Evolutionary conservation across 2,329 filamentous ascomycete species (phyloP), one percentile per base, ranked within the genome.

Genomic region (Botryosphaeria dothidea): DNA sequence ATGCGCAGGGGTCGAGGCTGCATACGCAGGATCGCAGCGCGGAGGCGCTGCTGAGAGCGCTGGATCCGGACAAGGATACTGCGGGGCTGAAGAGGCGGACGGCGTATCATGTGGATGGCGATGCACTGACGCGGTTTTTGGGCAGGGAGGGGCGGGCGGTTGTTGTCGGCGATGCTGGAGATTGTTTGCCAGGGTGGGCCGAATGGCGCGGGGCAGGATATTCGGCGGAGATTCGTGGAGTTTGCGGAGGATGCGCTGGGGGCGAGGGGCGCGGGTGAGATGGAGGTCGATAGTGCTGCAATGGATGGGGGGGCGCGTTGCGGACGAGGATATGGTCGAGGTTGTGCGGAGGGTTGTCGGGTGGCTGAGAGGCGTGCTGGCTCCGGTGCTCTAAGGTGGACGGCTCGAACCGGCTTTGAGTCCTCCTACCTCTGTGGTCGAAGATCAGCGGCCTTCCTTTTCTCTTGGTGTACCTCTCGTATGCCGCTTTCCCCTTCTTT

Each of bases 61-160:
- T 72, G 0, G 72, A 75, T 68, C 74, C 77, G 6, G 66, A 68
- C 19, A 56, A 67, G 11, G 66, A 69, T 36, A 63, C 70, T 19
- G 64, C 64, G 8, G 69, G 69, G 8, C 64, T 38, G 1, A 69
- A 60, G 46, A 67, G 63, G 9, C 49, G 69, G 17, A 70, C 67
- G 11, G 72, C 76, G 34, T 75, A 72, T 64, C 77, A 80, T 65
- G 70, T 83, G 4, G 77, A 83, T 66, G 81, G 79, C 0, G 80
- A 83, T 68, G 46, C 78, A 4, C 62, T 83, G 13, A 62, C 74
- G 9, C 74, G 76, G 43, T 58, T 81, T 19, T 69, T 69, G 17
- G 65, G 45, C 1, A 19, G 52, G 19, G 27, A 43, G 36, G 65
- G 61, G 31, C 23, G 36, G 58, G 34, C 7, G 11, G 21, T 29